Conservation (phyloP, 1,139 yeast genomes). For the Candida albicans region DNA sequence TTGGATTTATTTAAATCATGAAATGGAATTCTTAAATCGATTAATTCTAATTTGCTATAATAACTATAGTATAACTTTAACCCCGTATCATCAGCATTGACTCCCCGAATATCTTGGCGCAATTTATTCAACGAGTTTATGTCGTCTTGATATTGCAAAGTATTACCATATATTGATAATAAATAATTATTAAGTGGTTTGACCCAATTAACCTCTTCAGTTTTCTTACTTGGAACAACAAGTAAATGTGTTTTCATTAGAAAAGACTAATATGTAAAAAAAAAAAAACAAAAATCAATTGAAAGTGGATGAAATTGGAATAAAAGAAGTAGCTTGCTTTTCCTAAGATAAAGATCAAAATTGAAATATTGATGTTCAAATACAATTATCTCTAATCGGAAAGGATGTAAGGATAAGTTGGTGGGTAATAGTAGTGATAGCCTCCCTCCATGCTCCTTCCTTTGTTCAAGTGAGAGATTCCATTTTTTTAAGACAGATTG, state of each 20-base stretch:
- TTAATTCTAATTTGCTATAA: constrained; percentile 77
- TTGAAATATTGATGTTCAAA: not conserved
- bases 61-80: constrained; percentile 62
- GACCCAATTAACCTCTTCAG: constrained; percentile 66
- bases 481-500: too few relatives aligned
- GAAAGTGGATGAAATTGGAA: not conserved
- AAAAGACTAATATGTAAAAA: not conserved
- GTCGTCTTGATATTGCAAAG: constrained; percentile 58
- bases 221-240: constrained; percentile 48
- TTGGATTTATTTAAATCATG: constrained; percentile 51
- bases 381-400: not conserved
- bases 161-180: constrained; percentile 61
- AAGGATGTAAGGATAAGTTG: too few relatives aligned
- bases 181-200: constrained; percentile 62
- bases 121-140: constrained; percentile 55
- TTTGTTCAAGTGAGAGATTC: too few relatives aligned
- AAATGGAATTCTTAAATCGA: constrained; percentile 75
- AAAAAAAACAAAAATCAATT: not conserved
- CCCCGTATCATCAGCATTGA: constrained; percentile 51
- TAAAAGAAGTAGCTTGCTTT: too few relatives aligned
- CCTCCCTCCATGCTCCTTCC: too few relatives aligned
- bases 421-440: too few relatives aligned
- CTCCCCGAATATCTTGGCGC: constrained; percentile 63
- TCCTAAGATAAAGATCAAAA: too few relatives aligned
- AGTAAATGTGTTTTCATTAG: constrained; percentile 40